Evolutionary conservation across 192 early-diverging fungal genomes (phyloP).

Genomic region (Mortierella alpina): DNA sequence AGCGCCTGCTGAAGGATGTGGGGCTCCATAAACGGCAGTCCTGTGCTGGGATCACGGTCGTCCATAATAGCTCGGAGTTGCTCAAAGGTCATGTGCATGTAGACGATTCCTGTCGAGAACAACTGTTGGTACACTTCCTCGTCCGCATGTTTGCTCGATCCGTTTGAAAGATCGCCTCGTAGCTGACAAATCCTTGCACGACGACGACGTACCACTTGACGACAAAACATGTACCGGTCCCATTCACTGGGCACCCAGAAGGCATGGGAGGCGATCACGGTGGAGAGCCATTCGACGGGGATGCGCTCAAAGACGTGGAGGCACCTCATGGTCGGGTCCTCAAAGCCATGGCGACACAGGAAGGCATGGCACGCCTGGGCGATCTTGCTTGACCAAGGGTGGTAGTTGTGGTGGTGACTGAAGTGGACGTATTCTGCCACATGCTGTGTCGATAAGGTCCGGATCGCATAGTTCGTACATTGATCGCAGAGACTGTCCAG

Average conservation of each 20-base stretch:
- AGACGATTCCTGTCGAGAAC: slow-evolving; percentile 57
- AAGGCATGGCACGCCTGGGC: slow-evolving; percentile 62
- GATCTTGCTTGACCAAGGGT: slow-evolving; percentile 57
- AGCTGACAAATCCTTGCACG: background rate
- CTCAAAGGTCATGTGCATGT: slow-evolving; percentile 67
- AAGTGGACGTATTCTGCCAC: slow-evolving; percentile 55
- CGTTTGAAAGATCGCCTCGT: background rate
- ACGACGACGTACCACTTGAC: slow-evolving; percentile 41
- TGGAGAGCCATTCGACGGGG: slow-evolving; percentile 58
- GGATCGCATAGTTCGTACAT: slow-evolving; percentile 46
- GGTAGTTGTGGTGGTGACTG: slow-evolving; percentile 54
- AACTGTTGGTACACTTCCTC: slow-evolving; percentile 45
- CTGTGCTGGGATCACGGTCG: slow-evolving; percentile 55
- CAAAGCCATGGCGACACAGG: slow-evolving; percentile 64
- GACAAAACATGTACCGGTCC: slow-evolving; percentile 61
- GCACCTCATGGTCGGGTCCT: slow-evolving; percentile 45
- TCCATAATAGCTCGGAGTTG: slow-evolving; percentile 56
- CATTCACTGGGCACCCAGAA: slow-evolving; percentile 72
- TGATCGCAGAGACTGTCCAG: slow-evolving; percentile 58
- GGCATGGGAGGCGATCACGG: slow-evolving; percentile 60
- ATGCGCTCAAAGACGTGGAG: slow-evolving; percentile 45
- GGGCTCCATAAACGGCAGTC: slow-evolving; percentile 36
- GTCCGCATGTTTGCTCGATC: background rate
- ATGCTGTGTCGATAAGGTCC: slow-evolving; percentile 21
- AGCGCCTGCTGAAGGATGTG: slow-evolving; percentile 59